These are phyloP conservation scores for Cordyceps tenuipes DNA, from an alignment of 2,329 filamentous ascomycete species.

Conservation along the genomic window DNA sequence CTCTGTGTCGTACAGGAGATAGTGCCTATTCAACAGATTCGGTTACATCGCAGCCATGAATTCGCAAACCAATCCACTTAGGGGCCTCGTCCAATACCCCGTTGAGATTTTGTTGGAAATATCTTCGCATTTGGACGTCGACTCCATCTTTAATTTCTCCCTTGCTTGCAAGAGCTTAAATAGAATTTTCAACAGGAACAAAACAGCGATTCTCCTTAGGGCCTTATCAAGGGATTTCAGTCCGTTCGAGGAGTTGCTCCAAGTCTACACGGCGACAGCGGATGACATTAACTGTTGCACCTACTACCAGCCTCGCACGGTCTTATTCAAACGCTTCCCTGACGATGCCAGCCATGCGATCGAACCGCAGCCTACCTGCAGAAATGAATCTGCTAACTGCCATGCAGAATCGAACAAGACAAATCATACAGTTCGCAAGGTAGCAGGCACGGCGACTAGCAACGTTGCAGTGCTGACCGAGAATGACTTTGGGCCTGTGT, in stretches of 20 bases:
- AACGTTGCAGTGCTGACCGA: constrained; percentile 24
- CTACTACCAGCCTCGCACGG: constrained; percentile 29
- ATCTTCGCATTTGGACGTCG: constrained; percentile 35
- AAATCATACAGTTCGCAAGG: background rate
- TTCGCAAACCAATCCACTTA: background rate
- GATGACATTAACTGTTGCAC: constrained; percentile 27
- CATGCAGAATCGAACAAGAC: background rate
- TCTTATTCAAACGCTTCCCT: constrained; percentile 30
- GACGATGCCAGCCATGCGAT: constrained; percentile 25
- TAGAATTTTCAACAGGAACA: constrained; percentile 33
- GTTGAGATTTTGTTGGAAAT: constrained; percentile 42
- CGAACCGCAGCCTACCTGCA: constrained; percentile 12
- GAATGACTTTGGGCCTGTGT: constrained; percentile 25
- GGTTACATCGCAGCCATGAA: background rate
- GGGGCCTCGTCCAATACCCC: constrained; percentile 27
- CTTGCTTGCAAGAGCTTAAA: constrained; percentile 29
- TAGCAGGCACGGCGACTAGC: background rate
- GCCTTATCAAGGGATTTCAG: constrained; percentile 34
- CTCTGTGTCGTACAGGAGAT: background rate
- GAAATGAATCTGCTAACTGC: constrained; percentile 7
- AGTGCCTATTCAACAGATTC: background rate
- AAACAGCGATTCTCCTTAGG: constrained; percentile 32
- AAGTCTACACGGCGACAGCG: constrained; percentile 35
- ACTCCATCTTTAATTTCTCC: constrained; percentile 32
- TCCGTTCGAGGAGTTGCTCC: constrained; percentile 38